Percentiles rank a stretch among this genome's conserved stretches.
These are phyloP conservation scores for Aspergillus biplanus DNA, from an alignment of 495 filamentous ascomycete genomes.

Conservation along the genomic window DNA sequence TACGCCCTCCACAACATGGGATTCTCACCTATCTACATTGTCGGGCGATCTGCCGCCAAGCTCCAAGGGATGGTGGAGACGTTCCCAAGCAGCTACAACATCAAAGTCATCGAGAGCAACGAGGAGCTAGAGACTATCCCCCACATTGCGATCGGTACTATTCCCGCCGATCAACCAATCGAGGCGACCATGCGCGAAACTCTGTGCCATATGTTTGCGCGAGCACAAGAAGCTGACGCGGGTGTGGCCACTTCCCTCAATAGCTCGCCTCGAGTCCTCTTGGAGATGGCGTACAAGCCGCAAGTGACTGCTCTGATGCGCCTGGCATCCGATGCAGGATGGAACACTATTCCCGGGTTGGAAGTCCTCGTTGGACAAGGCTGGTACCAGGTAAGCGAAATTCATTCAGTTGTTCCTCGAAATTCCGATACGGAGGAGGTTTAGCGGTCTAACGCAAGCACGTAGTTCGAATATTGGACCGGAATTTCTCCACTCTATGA, in stretches of 20 bases:
- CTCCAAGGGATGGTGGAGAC: slow-evolving; percentile 65
- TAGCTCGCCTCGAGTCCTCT: slow-evolving; percentile 59
- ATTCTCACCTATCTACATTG: slow-evolving; percentile 83
- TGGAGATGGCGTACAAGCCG: slow-evolving; percentile 98
- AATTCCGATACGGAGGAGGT: not conserved
- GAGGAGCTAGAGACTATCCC: slow-evolving; percentile 59
- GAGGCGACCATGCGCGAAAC: slow-evolving; percentile 71
- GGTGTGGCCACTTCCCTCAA: slow-evolving; percentile 34
- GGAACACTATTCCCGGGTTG: slow-evolving; percentile 82
- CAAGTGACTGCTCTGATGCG: slow-evolving; percentile 81
- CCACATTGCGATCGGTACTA: slow-evolving; percentile 80
- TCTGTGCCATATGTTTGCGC: slow-evolving; percentile 65
- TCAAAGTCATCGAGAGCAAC: slow-evolving; percentile 62
- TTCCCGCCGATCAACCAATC: slow-evolving; percentile 87
- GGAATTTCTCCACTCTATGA: slow-evolving; percentile 72
- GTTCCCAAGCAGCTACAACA: slow-evolving; percentile 77
- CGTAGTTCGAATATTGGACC: slow-evolving; percentile 78
- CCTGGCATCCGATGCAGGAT: slow-evolving; percentile 79
- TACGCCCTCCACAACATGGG: slow-evolving; percentile 84
- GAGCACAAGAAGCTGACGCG: slow-evolving; percentile 43
- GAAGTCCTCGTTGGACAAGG: slow-evolving; percentile 92
- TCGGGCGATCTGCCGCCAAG: slow-evolving; percentile 75
- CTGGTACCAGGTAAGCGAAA: slow-evolving; percentile 60
- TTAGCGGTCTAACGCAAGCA: slow-evolving; percentile 13
- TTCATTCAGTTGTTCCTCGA: not conserved